These are phyloP conservation scores for Cerioporus squamosus DNA, from an alignment of 1,284 basidiomycete species.

Conservation along the genomic window DNA sequence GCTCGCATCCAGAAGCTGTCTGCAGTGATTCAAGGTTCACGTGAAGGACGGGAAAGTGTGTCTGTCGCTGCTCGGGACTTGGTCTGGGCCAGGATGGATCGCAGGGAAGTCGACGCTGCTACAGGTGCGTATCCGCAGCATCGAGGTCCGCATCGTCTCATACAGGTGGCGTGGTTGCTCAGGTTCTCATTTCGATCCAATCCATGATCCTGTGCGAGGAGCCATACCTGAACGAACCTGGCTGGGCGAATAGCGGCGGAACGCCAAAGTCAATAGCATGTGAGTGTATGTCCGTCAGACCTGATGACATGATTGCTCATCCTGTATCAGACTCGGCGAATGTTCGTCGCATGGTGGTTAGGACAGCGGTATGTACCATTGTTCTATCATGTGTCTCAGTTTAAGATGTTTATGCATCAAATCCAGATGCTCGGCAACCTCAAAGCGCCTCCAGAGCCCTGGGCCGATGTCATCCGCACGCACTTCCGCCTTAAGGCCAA, in stretches of 20 bases:
- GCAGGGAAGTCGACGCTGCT: slow-evolving; percentile 84
- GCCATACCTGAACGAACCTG: slow-evolving; percentile 89
- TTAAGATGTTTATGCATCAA: no score
- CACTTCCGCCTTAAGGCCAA: slow-evolving; percentile 88
- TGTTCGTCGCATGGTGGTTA: slow-evolving; percentile 86
- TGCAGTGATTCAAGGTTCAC: not conserved
- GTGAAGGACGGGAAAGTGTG: slow-evolving; percentile 88
- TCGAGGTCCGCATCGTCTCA: not conserved
- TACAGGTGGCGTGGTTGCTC: not conserved
- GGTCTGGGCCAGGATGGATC: slow-evolving; percentile 90
- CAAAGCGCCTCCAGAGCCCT: slow-evolving; percentile 80
- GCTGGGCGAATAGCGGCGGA: slow-evolving; percentile 75
- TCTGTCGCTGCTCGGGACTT: slow-evolving; percentile 88
- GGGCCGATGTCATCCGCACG: slow-evolving; percentile 82
- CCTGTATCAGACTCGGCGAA: slow-evolving; percentile 75
- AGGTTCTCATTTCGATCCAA: slow-evolving; percentile 92
- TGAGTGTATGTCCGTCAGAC: slow-evolving; percentile 40
- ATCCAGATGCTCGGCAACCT: slow-evolving; percentile 90
- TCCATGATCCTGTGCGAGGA: slow-evolving; percentile 92
- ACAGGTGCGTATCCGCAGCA: slow-evolving; percentile 26
- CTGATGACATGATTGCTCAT: not conserved
- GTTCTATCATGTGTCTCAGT: no score
- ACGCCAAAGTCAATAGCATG: slow-evolving; percentile 76
- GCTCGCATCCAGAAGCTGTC: not conserved
- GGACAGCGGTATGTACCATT: slow-evolving; percentile 79